These are phyloP conservation scores for Saitozyma podzolica DNA, from an alignment of 768 basidiomycete genomes.

Conservation along the genomic window DNA sequence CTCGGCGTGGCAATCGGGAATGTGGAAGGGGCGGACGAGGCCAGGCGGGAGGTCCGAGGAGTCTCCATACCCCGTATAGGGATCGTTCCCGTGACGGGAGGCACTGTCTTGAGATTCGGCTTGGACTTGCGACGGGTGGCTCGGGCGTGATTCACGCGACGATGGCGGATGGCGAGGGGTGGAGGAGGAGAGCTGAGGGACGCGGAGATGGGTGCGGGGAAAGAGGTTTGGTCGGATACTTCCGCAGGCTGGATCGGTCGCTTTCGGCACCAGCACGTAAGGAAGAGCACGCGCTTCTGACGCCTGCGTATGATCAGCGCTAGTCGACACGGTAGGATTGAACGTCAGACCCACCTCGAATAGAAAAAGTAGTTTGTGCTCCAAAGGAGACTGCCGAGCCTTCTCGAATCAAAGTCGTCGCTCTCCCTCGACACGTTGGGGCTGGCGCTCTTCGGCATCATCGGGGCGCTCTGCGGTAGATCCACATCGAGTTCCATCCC, in stretches of 20 bases:
- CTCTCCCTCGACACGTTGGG: conserved; percentile 1
- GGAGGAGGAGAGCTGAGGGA: conserved; percentile 11
- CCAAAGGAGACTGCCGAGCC: conserved; percentile 77
- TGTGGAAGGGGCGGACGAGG: conserved; percentile 24
- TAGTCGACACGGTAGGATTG: background rate
- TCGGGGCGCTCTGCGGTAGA: conserved; percentile 3
- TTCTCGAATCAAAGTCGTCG: conserved; percentile 9
- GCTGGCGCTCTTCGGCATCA: conserved; percentile 1
- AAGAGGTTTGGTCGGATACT: conserved; percentile 13
- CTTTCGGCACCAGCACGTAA: conserved; percentile 86
- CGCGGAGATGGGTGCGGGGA: conserved; percentile 35
- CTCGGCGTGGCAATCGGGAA: conserved; percentile 13
- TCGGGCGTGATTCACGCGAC: background rate
- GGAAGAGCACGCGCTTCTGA: conserved; percentile 81
- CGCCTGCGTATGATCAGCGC: conserved; percentile 27
- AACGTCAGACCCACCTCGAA: conserved; percentile 68
- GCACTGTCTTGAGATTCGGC: conserved; percentile 12
- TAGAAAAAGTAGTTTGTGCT: conserved; percentile 97
- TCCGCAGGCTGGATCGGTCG: conserved; percentile 19
- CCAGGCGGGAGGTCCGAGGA: conserved; percentile 21
- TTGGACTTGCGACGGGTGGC: conserved; percentile 18
- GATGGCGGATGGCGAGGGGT: conserved; percentile 19
- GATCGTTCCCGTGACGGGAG: conserved; percentile 25
- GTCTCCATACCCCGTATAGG: conserved; percentile 44
- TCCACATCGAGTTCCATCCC: conserved; percentile 45